Evolutionary conservation across 2,329 filamentous ascomycete genomes (phyloP), one percentile per base, ranked within the genome.

Genomic region (Epichloe hybrida): DNA sequence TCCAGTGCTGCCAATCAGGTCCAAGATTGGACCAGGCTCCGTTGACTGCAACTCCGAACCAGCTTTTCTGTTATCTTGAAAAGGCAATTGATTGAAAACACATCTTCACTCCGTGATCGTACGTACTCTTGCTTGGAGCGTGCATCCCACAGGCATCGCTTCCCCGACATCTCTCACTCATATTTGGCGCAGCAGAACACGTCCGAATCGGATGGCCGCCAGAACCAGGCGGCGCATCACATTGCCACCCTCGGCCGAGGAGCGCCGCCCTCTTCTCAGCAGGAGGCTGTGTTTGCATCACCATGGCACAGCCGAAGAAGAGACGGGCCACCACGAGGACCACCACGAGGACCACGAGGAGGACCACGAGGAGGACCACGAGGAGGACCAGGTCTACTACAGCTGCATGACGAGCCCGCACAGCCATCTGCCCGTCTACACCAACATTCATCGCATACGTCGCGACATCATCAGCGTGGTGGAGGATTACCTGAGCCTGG

Each of bases 371-470:
- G 7, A 27, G 23, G 2, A 27, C 7, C 23, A 27, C 23, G 23
- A 27, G 7, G 23, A 27, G 35, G 65, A 66, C 45, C 58, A 59
- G 46, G 65, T 78, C 49, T 79, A 72, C 62, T 79, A 72, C 62
- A 74, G 75, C 59, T 79, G 76, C 64, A 66, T 68, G 56, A 63
- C 76, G 15, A 79, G 83, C 59, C 71, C 76, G 34, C 80, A 85
- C 65, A 72, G 72, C 20, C 72, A 79, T 55, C 67, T 89, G 57
- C 82, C 84, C 39, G 81, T 89, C 13, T 90, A 89, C 68, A 84
- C 78, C 47, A 89, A 83, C 56, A 88, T 89, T 59, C 86, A 89
- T 64, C 75, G 83, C 54, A 81, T 84, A 62, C 74, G 79, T 37
- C 74, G 78, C 62, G 80, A 84, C 63, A 77, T 84, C 52, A 70